Base-by-base conservation (phyloP, 257 asterid genomes). In the Solanum paucissectum region DNA sequence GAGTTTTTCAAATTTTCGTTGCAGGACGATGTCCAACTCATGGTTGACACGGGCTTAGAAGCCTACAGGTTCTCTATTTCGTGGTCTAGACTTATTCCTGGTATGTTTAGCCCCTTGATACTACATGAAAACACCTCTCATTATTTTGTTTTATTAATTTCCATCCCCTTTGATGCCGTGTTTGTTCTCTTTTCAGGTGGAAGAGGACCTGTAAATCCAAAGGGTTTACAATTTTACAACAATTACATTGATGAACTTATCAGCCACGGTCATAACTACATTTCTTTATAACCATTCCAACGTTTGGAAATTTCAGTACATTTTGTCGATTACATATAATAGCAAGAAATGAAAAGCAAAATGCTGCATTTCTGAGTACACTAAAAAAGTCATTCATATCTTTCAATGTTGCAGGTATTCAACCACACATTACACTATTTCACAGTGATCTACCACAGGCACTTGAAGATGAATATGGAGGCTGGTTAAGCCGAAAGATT, bases 371-470 rank as follows among this genome's bases (percentile, higher is more conserved):
- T 64, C 71, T 25, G 16, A 42, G 18, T 72, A n/a, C 21, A 37
- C 11, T 46, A 32, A 32, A 29, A 40, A 32, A 75, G 14, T 77
- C 86, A 38, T 86, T 6, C 32, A 40, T 42, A 66, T 13, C 16
- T 20, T 34, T 14, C 13, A 9, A n/a, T 85, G 25, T 34, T 84
- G 84, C 90, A 94, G 97, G 97, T 83, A 93, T 95, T 46, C 91
- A 93, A 86, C 95, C 94, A 4, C 96, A 94, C 73, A 88, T 91
- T 32, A 92, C 94, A 12, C 87, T 93, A 49, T 20, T 5, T 86
- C 98, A 94, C 69, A 5, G 84, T 40, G 98, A 94, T 93, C 76
- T 84, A 18, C 97, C 98, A 2, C 95, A 94, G 88, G 90, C 87
- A 76, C 96, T 93, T 27, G 92, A 93, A 42, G 96, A 94, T 42